These are phyloP conservation scores for Rugonectria rugulosa DNA, from an alignment of 2,329 filamentous ascomycete species.

Conservation along the genomic window DNA sequence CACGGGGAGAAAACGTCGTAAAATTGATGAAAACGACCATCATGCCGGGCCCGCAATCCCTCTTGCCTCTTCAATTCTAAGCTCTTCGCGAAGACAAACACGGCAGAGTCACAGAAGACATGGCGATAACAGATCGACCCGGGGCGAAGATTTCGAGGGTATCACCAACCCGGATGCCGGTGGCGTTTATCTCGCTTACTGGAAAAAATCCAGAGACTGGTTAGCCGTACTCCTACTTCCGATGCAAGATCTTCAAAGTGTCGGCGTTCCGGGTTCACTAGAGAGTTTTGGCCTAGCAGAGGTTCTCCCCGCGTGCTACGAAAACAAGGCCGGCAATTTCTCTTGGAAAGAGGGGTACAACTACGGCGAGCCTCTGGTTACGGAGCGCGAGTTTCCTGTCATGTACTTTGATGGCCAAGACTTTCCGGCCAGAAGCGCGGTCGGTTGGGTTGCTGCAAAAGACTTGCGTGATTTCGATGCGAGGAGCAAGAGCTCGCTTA, in stretches of 20 bases:
- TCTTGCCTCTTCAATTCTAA: background rate
- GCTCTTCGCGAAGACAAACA: background rate
- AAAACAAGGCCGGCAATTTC: background rate
- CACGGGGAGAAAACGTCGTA: background rate
- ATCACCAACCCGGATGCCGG: background rate
- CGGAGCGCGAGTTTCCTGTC: conserved; percentile 27
- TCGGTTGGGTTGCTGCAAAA: conserved; percentile 28
- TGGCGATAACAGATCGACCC: background rate
- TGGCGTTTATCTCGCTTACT: conserved; percentile 12
- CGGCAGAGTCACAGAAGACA: background rate
- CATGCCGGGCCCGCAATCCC: background rate
- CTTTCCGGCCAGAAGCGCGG: conserved; percentile 28
- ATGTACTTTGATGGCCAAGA: conserved; percentile 32
- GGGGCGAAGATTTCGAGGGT: conserved; percentile 1
- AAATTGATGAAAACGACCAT: background rate
- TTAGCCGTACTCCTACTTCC: conserved; percentile 20
- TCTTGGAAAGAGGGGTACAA: conserved; percentile 22
- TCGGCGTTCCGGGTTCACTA: conserved; percentile 6
- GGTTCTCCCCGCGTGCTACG: conserved; percentile 3
- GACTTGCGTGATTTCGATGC: conserved; percentile 25
- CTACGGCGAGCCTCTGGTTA: conserved; percentile 6
- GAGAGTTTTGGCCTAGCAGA: conserved; percentile 8
- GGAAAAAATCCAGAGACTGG: conserved; percentile 18
- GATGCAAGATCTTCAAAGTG: conserved; percentile 1
- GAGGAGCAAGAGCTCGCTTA: background rate